Conservation (phyloP, 1,284 basidiomycete species). For the Puccinia horiana region DNA sequence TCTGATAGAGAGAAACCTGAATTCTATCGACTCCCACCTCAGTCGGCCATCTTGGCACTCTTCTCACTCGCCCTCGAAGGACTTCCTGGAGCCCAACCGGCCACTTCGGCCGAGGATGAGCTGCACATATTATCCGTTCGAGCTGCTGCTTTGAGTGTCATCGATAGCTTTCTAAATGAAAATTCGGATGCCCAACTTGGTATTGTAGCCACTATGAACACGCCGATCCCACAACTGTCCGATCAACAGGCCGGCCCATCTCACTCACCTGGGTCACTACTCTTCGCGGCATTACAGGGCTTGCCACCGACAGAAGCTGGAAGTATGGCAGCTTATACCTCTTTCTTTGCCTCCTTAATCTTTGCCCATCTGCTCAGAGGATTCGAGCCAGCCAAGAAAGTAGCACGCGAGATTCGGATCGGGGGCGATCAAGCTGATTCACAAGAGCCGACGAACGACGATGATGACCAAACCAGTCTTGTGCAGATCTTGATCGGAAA, state of each 20-base stretch:
- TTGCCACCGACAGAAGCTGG: constrained; percentile 56
- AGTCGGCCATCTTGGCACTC: constrained; percentile 60
- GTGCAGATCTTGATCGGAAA: constrained; percentile 66
- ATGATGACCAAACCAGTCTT: constrained; percentile 62
- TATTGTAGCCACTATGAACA: constrained; percentile 64
- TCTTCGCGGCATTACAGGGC: constrained; percentile 63
- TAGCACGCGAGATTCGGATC: constrained; percentile 61
- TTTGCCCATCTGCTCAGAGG: constrained; percentile 64
- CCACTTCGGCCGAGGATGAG: constrained; percentile 53
- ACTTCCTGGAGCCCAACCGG: constrained; percentile 56
- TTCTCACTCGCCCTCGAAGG: constrained; percentile 58
- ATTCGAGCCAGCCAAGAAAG: constrained; percentile 64
- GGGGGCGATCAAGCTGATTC: constrained; percentile 54
- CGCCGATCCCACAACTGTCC: constrained; percentile 51
- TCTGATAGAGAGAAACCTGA: constrained; percentile 51
- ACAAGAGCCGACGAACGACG: constrained; percentile 61
- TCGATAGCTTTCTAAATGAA: constrained; percentile 57
- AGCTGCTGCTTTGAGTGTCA: constrained; percentile 50
- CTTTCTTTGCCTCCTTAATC: constrained; percentile 63
- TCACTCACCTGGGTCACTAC: constrained; percentile 62
- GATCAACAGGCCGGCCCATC: constrained; percentile 51
- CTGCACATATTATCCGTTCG: constrained; percentile 48
- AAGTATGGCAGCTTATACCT: constrained; percentile 63
- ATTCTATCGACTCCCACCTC: constrained; percentile 59
- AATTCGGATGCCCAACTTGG: constrained; percentile 60